phyloP scores from a whole-genome alignment of 208 protist genomes.

The Acanthamoeba healyi region DNA sequence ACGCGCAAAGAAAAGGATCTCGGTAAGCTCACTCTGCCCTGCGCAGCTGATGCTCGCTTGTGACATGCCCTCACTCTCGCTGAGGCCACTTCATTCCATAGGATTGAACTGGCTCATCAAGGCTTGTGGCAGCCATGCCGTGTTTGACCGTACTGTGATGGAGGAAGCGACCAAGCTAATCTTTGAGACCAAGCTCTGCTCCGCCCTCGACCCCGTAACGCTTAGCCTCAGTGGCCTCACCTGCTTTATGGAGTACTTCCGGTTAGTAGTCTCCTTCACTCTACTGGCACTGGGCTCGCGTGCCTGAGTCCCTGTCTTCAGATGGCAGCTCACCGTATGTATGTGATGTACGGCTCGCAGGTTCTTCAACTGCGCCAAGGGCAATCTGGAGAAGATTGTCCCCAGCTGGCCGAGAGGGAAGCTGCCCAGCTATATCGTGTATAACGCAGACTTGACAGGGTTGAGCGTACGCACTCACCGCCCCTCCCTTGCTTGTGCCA shows the following conservation, averaged over 20 bases:
- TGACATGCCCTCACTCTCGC: background rate
- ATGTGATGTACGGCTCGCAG: background rate
- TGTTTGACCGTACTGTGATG: background rate
- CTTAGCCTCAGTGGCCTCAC: slow-evolving; percentile 12
- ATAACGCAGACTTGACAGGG: background rate
- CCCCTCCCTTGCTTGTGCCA: background rate
- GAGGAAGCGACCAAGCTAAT: slow-evolving; percentile 46
- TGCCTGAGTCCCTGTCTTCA: background rate
- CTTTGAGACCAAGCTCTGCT: slow-evolving; percentile 23
- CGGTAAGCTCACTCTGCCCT: background rate
- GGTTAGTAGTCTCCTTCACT: background rate
- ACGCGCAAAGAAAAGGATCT: slow-evolving; percentile 36
- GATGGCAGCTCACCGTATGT: too few species aligned
- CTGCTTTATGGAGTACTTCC: slow-evolving; percentile 58
- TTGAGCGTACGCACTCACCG: background rate
- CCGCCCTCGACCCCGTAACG: background rate
- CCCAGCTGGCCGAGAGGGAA: background rate
- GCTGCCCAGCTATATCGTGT: background rate
- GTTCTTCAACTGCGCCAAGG: slow-evolving; percentile 2
- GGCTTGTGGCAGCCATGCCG: background rate
- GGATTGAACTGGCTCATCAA: slow-evolving; percentile 5
- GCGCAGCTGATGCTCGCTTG: too few species aligned
- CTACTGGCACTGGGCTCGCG: background rate
- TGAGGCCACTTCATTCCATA: background rate
- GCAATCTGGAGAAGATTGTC: background rate